Percentiles rank a stretch among this genome's conserved stretches.
These are phyloP conservation scores for Botrytis elliptica DNA, from an alignment of 2,329 filamentous ascomycete species.

Conservation along the genomic window DNA sequence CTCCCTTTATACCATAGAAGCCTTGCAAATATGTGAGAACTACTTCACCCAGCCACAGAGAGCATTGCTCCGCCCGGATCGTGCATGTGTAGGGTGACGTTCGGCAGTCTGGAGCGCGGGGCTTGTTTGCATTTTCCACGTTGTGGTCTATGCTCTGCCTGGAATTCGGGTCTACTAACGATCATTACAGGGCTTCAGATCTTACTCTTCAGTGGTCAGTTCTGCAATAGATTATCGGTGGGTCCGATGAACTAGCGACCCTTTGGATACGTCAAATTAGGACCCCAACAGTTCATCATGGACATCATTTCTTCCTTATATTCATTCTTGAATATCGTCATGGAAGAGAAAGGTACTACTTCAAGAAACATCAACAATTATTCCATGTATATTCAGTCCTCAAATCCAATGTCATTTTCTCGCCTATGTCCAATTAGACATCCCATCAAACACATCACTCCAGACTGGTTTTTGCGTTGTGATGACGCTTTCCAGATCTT, in stretches of 20 bases:
- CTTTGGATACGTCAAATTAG: slow-evolving; percentile 20
- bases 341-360: not conserved
- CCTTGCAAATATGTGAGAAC: slow-evolving; percentile 14
- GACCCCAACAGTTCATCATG: slow-evolving; percentile 22
- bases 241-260: slow-evolving; percentile 28
- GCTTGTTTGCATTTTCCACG: slow-evolving; percentile 17
- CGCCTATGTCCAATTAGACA: slow-evolving; percentile 1
- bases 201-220: slow-evolving; percentile 16
- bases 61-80: slow-evolving; percentile 13
- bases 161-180: slow-evolving; percentile 7
- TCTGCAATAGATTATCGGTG: slow-evolving; percentile 27
- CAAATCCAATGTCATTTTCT: slow-evolving; percentile 5
- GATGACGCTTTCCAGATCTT: slow-evolving; percentile 5
- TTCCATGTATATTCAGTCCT: not conserved
- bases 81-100: slow-evolving; percentile 16
- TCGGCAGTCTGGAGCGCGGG: slow-evolving; percentile 16
- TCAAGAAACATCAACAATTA: not conserved
- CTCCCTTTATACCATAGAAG: slow-evolving; percentile 6
- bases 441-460: not conserved
- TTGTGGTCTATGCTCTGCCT: slow-evolving; percentile 17
- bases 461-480: not conserved
- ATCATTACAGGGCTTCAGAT: slow-evolving; percentile 20
- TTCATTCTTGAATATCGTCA: not conserved
- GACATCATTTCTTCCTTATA: slow-evolving; percentile 18
- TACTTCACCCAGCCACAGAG: slow-evolving; percentile 15